Evolutionary conservation across 2,329 filamentous ascomycete genomes (phyloP), one percentile per base, ranked within the genome.

Genomic region (Coniella vitis): DNA sequence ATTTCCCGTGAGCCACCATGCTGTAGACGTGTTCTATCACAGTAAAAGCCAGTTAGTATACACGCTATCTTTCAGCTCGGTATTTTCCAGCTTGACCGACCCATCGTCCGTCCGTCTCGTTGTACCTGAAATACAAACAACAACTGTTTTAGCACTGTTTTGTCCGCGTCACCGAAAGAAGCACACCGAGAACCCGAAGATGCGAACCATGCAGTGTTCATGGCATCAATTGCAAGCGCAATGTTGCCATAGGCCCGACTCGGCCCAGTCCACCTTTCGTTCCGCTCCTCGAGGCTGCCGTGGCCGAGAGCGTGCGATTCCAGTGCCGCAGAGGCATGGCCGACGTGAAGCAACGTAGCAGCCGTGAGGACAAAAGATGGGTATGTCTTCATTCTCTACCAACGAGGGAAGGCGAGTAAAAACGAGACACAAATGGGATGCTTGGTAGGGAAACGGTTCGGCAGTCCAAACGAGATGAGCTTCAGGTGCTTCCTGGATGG

Each of bases 1-100:
- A 10, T 65, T 59, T 7, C 62, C 67, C 34, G 60, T 65, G 34
- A 69, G 59, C 66, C 66, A 70, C 68, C 67, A 69, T 1, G 66
- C 61, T 12, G 55, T 56, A 9, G 56, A 55, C 3, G 60, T 56
- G 5, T 62, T 61, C 65, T 65, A 68, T n/a, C 14, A 16, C 31
- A 8, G 13, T 4, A 12, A 41, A 29, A 9, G 29, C n/a, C 22
- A n/a, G n/a, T n/a, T n/a, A n/a, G n/a, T n/a, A n/a, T n/a, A n/a
- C n/a, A n/a, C n/a, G n/a, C n/a, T n/a, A n/a, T n/a, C n/a, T n/a
- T n/a, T n/a, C n/a, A n/a, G n/a, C n/a, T n/a, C n/a, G n/a, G n/a
- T 13, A 13, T 19, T 12, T 10, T 7, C 21, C 12, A 3, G 10
- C 9, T 39, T 32, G 4, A 41, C 25, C 4, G 10, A 47, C 45